A percentile compares a stretch with the other conserved stretches of the same genome.
Evolutionary conservation across 345 rosid genomes (phyloP).

Genomic region (Sonneratia caseolaris): DNA sequence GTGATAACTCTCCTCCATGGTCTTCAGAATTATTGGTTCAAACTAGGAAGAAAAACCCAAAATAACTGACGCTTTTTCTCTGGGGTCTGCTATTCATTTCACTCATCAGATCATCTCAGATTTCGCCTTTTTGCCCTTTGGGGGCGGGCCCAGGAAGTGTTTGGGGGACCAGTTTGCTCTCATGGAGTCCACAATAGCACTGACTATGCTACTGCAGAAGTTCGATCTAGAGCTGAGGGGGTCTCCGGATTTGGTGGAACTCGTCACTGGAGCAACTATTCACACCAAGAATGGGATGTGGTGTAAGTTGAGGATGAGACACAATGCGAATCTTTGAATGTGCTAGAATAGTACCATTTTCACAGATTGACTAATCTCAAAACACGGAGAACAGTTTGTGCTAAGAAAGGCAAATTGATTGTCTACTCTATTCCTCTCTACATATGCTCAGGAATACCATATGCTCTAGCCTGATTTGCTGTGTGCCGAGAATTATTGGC

Average conservation of each 20-base stretch:
- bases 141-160: constrained; percentile 92
- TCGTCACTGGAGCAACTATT: constrained; percentile 5
- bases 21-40: neutral
- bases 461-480: neutral
- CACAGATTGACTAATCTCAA: too few relatives aligned
- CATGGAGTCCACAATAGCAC: constrained; percentile 76
- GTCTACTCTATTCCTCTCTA: neutral
- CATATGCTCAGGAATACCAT: neutral
- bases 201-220: constrained; percentile 11
- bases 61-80: neutral
- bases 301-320: constrained; percentile 70
- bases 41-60: neutral
- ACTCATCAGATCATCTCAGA: constrained; percentile 70
- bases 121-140: constrained; percentile 83
- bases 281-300: constrained; percentile 17
- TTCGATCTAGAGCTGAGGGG: constrained; percentile 55
- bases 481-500: neutral
- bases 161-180: constrained; percentile 94
- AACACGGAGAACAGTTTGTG: too few relatives aligned
- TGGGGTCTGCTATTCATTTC: constrained; percentile 9
- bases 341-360: neutral
- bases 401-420: too few relatives aligned
- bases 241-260: constrained; percentile 60
- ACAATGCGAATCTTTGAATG: neutral
- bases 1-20: neutral